A percentile compares a stretch with the other conserved stretches of the same genome.
These are phyloP conservation scores for Cadophora sp. DNA, from an alignment of 2,329 filamentous ascomycete species.

Conservation along the genomic window DNA sequence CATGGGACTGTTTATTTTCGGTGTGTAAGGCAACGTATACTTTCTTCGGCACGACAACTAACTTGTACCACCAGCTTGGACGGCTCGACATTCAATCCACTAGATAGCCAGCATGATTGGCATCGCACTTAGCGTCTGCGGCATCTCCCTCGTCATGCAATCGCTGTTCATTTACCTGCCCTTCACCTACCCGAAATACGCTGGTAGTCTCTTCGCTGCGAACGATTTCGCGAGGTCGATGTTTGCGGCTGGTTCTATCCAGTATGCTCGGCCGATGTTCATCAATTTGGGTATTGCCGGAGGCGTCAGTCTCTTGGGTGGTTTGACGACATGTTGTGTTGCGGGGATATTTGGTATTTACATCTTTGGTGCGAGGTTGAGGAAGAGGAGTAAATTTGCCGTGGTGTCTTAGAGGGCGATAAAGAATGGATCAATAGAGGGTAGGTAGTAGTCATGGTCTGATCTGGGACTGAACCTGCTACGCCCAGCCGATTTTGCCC, in stretches of 20 bases:
- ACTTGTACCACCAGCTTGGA: constrained; percentile 37
- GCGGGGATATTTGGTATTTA: background rate
- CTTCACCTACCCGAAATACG: constrained; percentile 58
- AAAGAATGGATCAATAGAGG: background rate
- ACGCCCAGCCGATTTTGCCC: too few species aligned
- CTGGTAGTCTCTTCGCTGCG: constrained; percentile 58
- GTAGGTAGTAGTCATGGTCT: too few species aligned
- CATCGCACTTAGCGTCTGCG: constrained; percentile 55
- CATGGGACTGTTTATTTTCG: constrained; percentile 64
- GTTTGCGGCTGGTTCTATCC: constrained; percentile 57
- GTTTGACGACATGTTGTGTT: background rate
- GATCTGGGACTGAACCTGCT: too few species aligned
- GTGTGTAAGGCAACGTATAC: background rate
- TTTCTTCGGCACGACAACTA: background rate
- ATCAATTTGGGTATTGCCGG: constrained; percentile 60
- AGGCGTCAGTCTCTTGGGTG: background rate
- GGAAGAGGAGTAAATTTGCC: background rate
- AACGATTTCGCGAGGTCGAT: constrained; percentile 47
- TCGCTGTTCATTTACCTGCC: constrained; percentile 63
- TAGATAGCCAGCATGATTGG: constrained; percentile 62
- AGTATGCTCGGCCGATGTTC: constrained; percentile 65
- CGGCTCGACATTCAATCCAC: constrained; percentile 54
- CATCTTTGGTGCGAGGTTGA: background rate
- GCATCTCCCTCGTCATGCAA: constrained; percentile 60
- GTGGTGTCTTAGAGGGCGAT: background rate